Evolutionary conservation across 2,329 filamentous ascomycete species (phyloP), one percentile per base, ranked within the genome.

Genomic region (Penicillium sp.): DNA sequence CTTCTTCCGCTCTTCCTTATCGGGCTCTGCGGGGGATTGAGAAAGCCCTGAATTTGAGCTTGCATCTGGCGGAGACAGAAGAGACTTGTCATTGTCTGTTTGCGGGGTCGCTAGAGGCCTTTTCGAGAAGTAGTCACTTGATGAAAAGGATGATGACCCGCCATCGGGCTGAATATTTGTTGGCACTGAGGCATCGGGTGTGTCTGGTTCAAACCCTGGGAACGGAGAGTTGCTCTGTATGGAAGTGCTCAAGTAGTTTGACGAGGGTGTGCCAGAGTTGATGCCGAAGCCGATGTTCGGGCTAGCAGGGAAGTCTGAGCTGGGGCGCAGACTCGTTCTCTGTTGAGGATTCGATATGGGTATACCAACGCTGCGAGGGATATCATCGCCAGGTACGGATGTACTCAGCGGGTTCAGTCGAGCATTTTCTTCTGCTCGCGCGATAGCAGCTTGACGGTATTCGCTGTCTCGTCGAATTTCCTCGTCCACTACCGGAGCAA

Each of bases 401-500:
- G 81, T 77, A 57, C 80, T 79, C 3, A 74, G 64, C 40, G 80
- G 76, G 35, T 74, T 76, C n/a, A 76, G 67, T 31, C 73, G 74
- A 45, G 77, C 74, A 28, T 78, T 76, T 60, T 82, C 81, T 53
- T 83, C 80, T 4, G 79, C 74, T 15, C 71, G 75, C 31, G 81
- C 78, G 45, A 88, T 79, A 7, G 95, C 72, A 40, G 79, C 78
- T 39, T 81, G 75, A n/a, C 91, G 81, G 64, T 86, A 82, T 0
- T 71, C 73, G 61, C 87, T 82, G 62, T 98, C 93, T 45, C 88
- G 81, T 56, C 79, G 83, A 58, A 95, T 86, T 66, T 97, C 88
- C 66, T 96, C 90, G 53, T 95, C 87, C 47, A 98, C 85, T 37
- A 97, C 75, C 48, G 86, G 85, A 9, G 85, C 83, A 71, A 98